Evolutionary conservation across 2,329 filamentous ascomycete genomes (phyloP), one percentile per base, ranked within the genome.

Genomic region (Sporothrix pseudoabietina): DNA sequence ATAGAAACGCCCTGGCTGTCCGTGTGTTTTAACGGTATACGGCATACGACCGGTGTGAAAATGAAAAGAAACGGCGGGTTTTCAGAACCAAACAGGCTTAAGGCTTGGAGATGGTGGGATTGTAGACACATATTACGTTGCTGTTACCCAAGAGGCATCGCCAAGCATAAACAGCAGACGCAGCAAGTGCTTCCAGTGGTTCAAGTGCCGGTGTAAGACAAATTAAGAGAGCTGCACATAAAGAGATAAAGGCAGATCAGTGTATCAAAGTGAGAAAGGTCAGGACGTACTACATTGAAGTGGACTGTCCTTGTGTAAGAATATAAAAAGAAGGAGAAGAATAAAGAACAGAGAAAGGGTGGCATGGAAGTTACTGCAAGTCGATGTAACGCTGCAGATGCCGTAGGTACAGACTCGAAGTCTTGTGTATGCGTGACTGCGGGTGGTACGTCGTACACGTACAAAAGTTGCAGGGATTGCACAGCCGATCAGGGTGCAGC

Each of bases 121-220:
- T 9, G 49, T 7, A 22, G 8, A n/a, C 22, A n/a, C 52, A 54
- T 26, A 54, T 54, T 26, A 54, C 6, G 52, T 54, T 14, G n/a
- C 22, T 10, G 8, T 54, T 52, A 26, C 52, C 41, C 6, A 16
- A 55, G 9, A 22, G 12, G 14, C 7, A 12, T 30, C 22, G 22
- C n/a, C 52, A 55, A 55, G 52, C 22, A 55, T 26, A 4, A 55
- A 26, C 9, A 26, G 19, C 52, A 55, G 4, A 30, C 4, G 52
- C 52, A 6, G 22, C 52, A 12, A 55, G 4, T 19, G 22, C 52
- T 26, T 55, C 52, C 4, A 55, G 4, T 19, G 22, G 22, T 26
- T 55, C 52, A 55, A 55, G 52, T 55, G 52, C 52, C 52, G 52
- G 10, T 12, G n/a, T 55, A 26, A 55, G 52, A 55, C 52, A 55